Percentiles rank a stretch among this genome's conserved stretches.
These are phyloP conservation scores for Theileria orientalis DNA, from an alignment of 169 alveolate genomes.

Conservation along the genomic window DNA sequence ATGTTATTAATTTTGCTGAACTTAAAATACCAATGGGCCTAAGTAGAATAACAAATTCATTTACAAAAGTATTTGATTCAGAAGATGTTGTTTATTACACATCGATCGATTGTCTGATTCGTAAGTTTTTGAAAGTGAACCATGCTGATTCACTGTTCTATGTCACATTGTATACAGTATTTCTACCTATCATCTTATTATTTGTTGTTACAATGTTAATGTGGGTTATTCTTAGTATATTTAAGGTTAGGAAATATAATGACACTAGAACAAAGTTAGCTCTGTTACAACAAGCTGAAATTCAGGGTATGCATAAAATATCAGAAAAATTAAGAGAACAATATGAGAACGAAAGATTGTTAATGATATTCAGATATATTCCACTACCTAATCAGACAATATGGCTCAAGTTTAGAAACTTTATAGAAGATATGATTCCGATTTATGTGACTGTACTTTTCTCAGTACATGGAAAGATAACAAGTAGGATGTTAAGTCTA, in stretches of 20 bases:
- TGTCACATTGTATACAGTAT: conserved; percentile 68
- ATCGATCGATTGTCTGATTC: conserved; percentile 77
- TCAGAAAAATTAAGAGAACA: conserved; percentile 60
- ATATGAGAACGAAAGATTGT: conserved; percentile 73
- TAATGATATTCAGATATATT: conserved; percentile 77
- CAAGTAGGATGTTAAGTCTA: conserved; percentile 74
- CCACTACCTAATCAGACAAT: conserved; percentile 79
- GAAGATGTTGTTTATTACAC: conserved; percentile 44
- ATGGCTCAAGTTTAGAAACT: conserved; percentile 68
- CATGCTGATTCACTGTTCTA: conserved; percentile 78
- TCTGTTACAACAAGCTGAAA: conserved; percentile 24
- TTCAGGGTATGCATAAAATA: conserved; percentile 49
- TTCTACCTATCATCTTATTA: conserved; percentile 71
- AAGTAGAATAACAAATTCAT: conserved; percentile 12
- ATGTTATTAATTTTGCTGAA: conserved; percentile 68
- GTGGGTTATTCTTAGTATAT: conserved; percentile 63
- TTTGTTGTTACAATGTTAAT: conserved; percentile 68
- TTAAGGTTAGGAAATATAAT: conserved; percentile 19
- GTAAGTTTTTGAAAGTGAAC: conserved; percentile 62
- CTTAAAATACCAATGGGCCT: conserved; percentile 64
- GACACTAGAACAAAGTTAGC: conserved; percentile 36
- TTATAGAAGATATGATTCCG: conserved; percentile 84
- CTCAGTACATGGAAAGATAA: conserved; percentile 76
- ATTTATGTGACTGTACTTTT: conserved; percentile 82
- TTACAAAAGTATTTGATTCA: conserved; percentile 12